phyloP scores from a whole-genome alignment of 129 eudicot genomes.

The Deinandra increscens region DNA sequence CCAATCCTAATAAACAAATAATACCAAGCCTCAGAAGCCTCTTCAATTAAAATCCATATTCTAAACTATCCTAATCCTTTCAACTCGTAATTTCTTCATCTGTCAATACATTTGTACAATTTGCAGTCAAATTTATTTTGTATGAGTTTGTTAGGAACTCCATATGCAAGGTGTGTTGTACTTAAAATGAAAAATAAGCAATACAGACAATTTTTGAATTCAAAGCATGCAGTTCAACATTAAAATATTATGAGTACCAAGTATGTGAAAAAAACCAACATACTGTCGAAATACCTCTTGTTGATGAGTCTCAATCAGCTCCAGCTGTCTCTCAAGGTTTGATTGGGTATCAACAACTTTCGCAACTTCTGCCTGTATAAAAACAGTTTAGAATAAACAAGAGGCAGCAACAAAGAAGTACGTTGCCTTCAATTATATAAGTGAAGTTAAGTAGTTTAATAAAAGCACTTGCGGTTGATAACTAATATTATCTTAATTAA shows the following conservation, averaged over 20 bases:
- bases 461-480: background rate
- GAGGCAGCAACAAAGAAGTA: conserved; percentile 11
- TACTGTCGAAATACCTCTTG: conserved; percentile 60
- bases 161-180: background rate
- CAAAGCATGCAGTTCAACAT: conserved; percentile 1
- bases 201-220: background rate
- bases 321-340: conserved; percentile 84
- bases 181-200: background rate
- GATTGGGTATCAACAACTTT: conserved; percentile 90
- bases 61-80: background rate
- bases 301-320: conserved; percentile 95
- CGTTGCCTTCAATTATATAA: conserved; percentile 5
- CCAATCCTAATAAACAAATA: background rate
- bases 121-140: background rate
- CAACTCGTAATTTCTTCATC: background rate
- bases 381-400: conserved; percentile 18
- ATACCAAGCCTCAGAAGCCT: background rate
- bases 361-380: conserved; percentile 81
- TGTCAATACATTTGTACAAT: background rate
- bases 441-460: background rate
- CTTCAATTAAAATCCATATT: background rate
- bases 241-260: background rate
- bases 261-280: background rate
- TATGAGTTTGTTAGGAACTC: background rate
- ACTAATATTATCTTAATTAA: background rate